Conservation (phyloP, 768 basidiomycete species). For the Xerocomellus dryophilus region DNA sequence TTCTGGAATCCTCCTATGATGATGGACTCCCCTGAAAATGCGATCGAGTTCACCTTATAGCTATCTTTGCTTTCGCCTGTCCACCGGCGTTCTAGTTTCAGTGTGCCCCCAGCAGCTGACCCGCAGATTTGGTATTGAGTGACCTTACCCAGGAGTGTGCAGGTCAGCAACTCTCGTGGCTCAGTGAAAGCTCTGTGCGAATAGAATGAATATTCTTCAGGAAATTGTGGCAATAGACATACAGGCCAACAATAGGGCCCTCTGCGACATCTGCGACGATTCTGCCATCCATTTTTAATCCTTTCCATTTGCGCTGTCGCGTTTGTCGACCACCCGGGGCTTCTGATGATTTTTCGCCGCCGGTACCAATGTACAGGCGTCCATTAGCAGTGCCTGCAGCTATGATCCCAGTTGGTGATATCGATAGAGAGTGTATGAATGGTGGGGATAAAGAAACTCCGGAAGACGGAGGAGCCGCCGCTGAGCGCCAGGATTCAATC, state of each 20-base stretch:
- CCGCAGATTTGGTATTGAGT: conserved; percentile 46
- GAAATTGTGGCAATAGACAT: conserved; percentile 19
- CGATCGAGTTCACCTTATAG: conserved; percentile 66
- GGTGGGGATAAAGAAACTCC: conserved; percentile 68
- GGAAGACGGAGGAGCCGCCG: conserved; percentile 41
- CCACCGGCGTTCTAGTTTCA: conserved; percentile 48
- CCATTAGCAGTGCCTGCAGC: conserved; percentile 79
- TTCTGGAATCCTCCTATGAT: conserved; percentile 60
- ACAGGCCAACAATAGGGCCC: conserved; percentile 76
- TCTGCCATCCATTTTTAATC: conserved; percentile 49
- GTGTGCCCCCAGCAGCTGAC: conserved; percentile 35
- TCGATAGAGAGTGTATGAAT: conserved; percentile 61
- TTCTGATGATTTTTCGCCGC: conserved; percentile 52
- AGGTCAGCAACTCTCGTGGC: conserved; percentile 45
- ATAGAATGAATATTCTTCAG: not conserved
- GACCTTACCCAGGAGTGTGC: conserved; percentile 61
- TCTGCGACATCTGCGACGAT: conserved; percentile 53
- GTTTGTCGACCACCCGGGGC: conserved; percentile 42
- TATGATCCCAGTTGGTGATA: conserved; percentile 57
- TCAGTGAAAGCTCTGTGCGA: conserved; percentile 48
- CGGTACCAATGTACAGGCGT: conserved; percentile 62
- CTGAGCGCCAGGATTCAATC: conserved; percentile 1
- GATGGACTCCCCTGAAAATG: conserved; percentile 45
- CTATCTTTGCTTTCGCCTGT: conserved; percentile 40
- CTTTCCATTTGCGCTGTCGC: conserved; percentile 68